These are phyloP conservation scores for Cucurbita ficifolia DNA, from an alignment of 306 rosid species.

Conservation along the genomic window DNA sequence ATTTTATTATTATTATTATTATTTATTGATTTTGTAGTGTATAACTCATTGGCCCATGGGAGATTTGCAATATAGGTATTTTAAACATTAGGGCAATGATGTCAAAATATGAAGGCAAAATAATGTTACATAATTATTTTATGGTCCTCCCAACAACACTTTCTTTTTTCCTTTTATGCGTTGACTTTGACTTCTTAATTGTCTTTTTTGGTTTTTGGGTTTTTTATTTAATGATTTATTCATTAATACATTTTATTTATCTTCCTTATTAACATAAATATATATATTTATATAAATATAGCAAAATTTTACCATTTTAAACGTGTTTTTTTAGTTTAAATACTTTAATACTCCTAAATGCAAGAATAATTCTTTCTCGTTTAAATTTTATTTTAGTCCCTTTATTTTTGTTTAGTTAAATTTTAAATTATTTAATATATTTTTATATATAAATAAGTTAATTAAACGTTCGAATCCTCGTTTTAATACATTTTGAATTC, in stretches of 20 bases:
- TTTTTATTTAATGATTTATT: background rate
- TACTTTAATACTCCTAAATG: too few relatives aligned
- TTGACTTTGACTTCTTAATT: background rate
- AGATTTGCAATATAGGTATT: background rate
- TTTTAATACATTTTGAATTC: too few relatives aligned
- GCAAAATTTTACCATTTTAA: background rate
- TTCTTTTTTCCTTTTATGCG: background rate
- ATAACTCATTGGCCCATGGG: background rate
- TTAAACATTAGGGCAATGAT: slow-evolving; percentile 2
- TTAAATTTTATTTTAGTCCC: too few relatives aligned
- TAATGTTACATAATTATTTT: background rate
- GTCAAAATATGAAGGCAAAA: background rate
- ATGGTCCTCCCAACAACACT: background rate
- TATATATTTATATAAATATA: background rate
- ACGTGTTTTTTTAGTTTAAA: too few relatives aligned
- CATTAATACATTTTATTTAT: background rate
- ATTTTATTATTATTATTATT: background rate
- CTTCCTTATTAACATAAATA: background rate
- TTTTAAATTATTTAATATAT: too few relatives aligned
- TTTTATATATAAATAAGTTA: too few relatives aligned
- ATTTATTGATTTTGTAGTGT: background rate
- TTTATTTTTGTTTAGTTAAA: too few relatives aligned
- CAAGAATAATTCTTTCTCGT: too few relatives aligned
- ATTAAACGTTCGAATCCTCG: too few relatives aligned
- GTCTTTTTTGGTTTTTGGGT: background rate